Evolutionary conservation across 192 early-diverging fungal genomes (phyloP), one percentile per base, ranked within the genome.

Genomic region (Backusella macrospora): DNA sequence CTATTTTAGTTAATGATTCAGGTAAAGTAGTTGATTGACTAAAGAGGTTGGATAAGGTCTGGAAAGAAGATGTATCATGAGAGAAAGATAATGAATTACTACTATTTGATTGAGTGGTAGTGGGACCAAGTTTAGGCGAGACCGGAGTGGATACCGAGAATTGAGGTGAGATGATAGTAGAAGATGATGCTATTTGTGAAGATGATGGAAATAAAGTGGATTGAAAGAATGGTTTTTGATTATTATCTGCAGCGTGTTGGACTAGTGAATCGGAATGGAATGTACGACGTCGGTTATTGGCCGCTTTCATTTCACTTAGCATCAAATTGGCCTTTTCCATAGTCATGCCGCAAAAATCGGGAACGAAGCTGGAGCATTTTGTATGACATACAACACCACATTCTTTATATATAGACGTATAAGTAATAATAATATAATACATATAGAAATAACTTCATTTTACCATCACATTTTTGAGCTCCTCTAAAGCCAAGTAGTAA

Each of bases 271-370:
- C 64, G 40, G 47, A 29, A 23, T 74, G 73, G 1, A 66, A 55
- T 45, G 71, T 68, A 0, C 55, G 62, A 26, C 67, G 67, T 18
- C 76, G 48, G 14, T 76, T 62, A 45, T 81, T 85, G 4, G 83
- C 85, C 16, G 87, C 77, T 77, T 93, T 91, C 73, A 99, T 92
- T 69, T 95, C 95, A 65, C 82, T 82, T 63, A 96, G 74, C 85
- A 99, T 94, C 46, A 92, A 90, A 75, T 91, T 93, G 5, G 97
- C 94, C 81, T 92, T 85, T 49, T 89, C 89, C 86, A 92, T 92
- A 14, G 91, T 86, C 81, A 98, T 86, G 6, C 98, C 98, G 74
- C 98, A 99, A 38, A 96, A 91, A 70, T 95, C 91, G 9, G 98
- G 98, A 42, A 99, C 90, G 65, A 94, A 86, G 62, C 87, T 85